Percentiles rank a stretch among this genome's conserved stretches.
Evolutionary conservation across 2,329 filamentous ascomycete species (phyloP).

Genomic region (Emmonsia crescens): DNA sequence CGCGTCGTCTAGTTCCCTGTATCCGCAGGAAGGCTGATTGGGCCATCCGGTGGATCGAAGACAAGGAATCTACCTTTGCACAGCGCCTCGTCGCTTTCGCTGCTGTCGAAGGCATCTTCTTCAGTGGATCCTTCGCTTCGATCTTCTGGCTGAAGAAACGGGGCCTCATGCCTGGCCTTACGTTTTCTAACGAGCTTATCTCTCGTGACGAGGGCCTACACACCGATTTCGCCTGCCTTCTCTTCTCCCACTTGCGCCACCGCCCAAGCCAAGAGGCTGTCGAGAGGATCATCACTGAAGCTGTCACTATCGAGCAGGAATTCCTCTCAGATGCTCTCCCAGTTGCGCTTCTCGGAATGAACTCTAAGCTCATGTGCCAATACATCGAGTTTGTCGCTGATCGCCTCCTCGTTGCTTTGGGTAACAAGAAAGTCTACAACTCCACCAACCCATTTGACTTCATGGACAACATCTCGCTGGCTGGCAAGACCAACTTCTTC

Average conservation of each 20-base stretch:
- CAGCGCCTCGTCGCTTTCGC: conserved; percentile 94
- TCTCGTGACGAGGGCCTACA: conserved; percentile 98
- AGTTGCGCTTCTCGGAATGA: conserved; percentile 92
- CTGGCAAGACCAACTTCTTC: conserved; percentile 99
- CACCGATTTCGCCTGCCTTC: conserved; percentile 95
- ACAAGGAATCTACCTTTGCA: conserved; percentile 87
- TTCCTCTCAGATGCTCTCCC: conserved; percentile 95
- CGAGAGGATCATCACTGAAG: conserved; percentile 82
- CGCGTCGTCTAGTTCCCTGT: conserved; percentile 58
- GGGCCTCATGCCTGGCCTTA: conserved; percentile 94
- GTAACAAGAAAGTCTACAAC: conserved; percentile 90
- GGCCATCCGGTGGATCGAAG: conserved; percentile 89
- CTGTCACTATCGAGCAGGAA: conserved; percentile 90
- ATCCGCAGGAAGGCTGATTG: conserved; percentile 98
- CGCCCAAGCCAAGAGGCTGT: conserved; percentile 75
- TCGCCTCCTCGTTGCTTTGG: conserved; percentile 81
- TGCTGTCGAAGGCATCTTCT: conserved; percentile 98
- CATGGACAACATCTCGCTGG: conserved; percentile 99
- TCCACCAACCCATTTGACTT: conserved; percentile 96
- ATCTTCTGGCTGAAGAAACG: conserved; percentile 99
- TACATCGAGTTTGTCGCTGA: conserved; percentile 99
- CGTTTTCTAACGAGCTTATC: conserved; percentile 99
- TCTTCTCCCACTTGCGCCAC: conserved; percentile 95
- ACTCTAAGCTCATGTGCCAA: conserved; percentile 93
- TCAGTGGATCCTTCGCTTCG: conserved; percentile 94